Percentiles rank a stretch among this genome's conserved stretches.
These are phyloP conservation scores for Xylaria telfairii DNA, from an alignment of 495 filamentous ascomycete genomes.

Conservation along the genomic window DNA sequence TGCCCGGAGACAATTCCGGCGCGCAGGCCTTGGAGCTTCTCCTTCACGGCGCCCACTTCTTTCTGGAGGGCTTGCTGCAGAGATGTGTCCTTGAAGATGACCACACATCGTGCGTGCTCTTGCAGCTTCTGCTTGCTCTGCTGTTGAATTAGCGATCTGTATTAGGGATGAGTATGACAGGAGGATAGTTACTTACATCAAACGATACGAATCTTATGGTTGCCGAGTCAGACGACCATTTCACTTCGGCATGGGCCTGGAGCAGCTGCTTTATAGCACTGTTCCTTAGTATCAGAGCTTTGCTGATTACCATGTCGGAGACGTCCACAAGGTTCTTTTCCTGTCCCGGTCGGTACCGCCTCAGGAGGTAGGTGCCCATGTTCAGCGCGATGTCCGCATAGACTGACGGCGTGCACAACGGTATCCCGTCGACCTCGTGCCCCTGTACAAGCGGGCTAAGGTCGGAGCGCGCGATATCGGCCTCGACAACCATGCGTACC, in stretches of 20 bases:
- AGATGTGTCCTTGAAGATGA: neutral
- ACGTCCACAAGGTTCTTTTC: neutral
- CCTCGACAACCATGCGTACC: constrained; percentile 50
- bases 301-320: neutral
- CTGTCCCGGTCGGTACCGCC: constrained; percentile 39
- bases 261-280: neutral
- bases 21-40: neutral
- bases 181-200: too few species aligned
- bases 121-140: constrained; percentile 9
- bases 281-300: neutral
- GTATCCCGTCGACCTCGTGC: constrained; percentile 63
- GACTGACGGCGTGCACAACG: constrained; percentile 63
- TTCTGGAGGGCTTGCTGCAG: neutral
- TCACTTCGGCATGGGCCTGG: neutral
- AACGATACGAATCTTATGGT: neutral
- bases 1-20: neutral
- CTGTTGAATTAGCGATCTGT: too few species aligned
- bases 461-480: constrained; percentile 57
- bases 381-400: constrained; percentile 68
- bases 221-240: neutral
- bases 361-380: constrained; percentile 59
- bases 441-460: constrained; percentile 59
- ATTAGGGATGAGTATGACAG: too few species aligned
- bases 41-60: constrained; percentile 28
- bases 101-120: neutral